Conservation (phyloP, 495 filamentous ascomycete species). For the Daldinia vernicosa region DNA sequence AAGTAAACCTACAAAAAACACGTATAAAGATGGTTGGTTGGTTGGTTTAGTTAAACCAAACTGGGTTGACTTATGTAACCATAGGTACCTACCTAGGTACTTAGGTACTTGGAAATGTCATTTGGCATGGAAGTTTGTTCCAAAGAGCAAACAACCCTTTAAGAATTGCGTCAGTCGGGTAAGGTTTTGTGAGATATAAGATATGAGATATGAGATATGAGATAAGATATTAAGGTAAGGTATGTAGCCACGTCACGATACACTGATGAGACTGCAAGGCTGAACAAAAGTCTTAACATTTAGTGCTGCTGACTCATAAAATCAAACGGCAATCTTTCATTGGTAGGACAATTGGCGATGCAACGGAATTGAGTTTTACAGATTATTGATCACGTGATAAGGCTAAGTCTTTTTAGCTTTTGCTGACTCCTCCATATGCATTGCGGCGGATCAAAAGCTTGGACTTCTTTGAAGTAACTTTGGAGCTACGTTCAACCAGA, state of each 20-base stretch:
- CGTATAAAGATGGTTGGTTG: not conserved
- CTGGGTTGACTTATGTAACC: not conserved
- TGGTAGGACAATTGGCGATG: not conserved
- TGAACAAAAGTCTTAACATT: not conserved
- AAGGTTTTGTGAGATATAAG: too few relatives aligned
- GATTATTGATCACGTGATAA: not conserved
- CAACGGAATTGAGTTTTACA: not conserved
- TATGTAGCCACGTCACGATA: too few relatives aligned
- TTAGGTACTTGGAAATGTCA: too few relatives aligned
- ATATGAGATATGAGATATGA: too few relatives aligned
- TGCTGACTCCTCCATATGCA: conserved; percentile 5
- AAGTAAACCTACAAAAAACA: not conserved
- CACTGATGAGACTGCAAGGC: not conserved
- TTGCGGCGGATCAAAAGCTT: conserved; percentile 17
- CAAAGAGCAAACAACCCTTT: too few relatives aligned
- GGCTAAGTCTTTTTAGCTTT: conserved; percentile 1
- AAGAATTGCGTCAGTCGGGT: too few relatives aligned
- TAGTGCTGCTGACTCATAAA: not conserved
- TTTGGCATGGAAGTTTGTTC: too few relatives aligned
- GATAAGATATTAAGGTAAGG: too few relatives aligned
- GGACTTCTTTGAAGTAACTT: conserved; percentile 7
- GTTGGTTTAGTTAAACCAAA: not conserved
- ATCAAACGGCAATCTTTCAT: not conserved
- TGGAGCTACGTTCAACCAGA: not conserved
- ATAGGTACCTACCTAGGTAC: too few relatives aligned